phyloP scores from a whole-genome alignment of 305 asterid genomes.

The Fraxinus platypoda region DNA sequence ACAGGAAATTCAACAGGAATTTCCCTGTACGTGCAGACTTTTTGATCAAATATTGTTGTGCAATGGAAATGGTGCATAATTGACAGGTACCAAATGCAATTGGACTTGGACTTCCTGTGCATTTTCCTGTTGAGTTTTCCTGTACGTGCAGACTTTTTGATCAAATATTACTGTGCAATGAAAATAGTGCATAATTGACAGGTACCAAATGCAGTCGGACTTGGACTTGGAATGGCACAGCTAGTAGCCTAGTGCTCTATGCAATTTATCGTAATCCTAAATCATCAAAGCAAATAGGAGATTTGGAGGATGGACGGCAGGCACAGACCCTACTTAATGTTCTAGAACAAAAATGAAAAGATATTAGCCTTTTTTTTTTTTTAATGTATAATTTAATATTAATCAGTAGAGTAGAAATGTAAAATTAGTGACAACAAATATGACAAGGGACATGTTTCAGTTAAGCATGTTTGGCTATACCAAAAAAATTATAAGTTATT shows the following conservation, averaged over 20 bases:
- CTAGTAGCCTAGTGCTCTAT: background rate
- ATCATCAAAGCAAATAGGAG: background rate
- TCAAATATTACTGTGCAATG: background rate
- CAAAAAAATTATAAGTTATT: too few relatives aligned
- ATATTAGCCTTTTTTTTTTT: background rate
- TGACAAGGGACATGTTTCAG: too few relatives aligned
- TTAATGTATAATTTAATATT: too few relatives aligned
- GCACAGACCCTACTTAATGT: background rate
- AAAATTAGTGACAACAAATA: too few relatives aligned
- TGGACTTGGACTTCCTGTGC: background rate
- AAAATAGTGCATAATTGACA: background rate
- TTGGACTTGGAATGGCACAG: slow-evolving; percentile 8
- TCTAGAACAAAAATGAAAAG: background rate
- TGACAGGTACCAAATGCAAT: background rate
- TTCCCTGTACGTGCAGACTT: too few relatives aligned
- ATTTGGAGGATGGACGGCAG: background rate
- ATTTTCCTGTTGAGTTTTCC: too few relatives aligned
- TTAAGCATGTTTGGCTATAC: background rate
- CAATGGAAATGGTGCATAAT: background rate
- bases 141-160: too few relatives aligned
- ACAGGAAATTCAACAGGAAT: too few relatives aligned
- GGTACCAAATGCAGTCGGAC: background rate
- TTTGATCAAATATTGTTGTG: too few relatives aligned
- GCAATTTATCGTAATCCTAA: slow-evolving; percentile 6
- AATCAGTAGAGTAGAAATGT: background rate